Conservation (phyloP, 2,329 filamentous ascomycete species). For the Trichoderma semiorbis region DNA sequence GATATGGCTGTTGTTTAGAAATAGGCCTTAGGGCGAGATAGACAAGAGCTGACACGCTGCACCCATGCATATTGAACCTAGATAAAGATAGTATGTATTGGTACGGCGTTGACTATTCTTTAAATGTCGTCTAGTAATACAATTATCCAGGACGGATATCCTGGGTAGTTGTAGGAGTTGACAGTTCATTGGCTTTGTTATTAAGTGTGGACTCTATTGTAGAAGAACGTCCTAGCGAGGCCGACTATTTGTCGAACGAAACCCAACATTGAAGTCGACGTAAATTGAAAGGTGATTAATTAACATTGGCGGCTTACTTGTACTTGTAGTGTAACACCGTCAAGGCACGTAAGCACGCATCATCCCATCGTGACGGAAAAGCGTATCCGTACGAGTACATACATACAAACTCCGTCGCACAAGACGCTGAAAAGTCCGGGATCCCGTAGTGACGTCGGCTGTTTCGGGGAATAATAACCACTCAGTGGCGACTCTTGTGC, state of each 20-base stretch:
- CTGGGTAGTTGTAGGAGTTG: background rate
- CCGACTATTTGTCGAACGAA: background rate
- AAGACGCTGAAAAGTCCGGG: background rate
- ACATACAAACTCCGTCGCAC: background rate
- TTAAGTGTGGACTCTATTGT: background rate
- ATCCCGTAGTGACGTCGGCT: constrained; percentile 17
- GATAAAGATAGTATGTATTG: background rate
- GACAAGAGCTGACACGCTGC: background rate
- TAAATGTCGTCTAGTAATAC: background rate
- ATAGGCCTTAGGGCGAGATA: background rate
- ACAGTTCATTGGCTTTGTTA: background rate
- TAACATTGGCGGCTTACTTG: background rate
- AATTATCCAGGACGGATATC: background rate
- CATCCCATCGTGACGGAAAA: background rate
- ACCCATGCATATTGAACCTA: background rate
- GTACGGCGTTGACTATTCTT: background rate
- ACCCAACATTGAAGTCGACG: background rate
- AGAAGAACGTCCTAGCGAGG: background rate
- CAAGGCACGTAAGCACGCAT: background rate
- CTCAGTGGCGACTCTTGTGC: constrained; percentile 11
- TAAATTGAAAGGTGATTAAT: background rate
- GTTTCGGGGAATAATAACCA: constrained; percentile 17
- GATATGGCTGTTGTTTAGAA: background rate
- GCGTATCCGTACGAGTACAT: background rate
- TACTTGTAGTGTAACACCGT: background rate